These are phyloP conservation scores for Termitomyces sp. DNA, from an alignment of 768 basidiomycete genomes.

Conservation along the genomic window DNA sequence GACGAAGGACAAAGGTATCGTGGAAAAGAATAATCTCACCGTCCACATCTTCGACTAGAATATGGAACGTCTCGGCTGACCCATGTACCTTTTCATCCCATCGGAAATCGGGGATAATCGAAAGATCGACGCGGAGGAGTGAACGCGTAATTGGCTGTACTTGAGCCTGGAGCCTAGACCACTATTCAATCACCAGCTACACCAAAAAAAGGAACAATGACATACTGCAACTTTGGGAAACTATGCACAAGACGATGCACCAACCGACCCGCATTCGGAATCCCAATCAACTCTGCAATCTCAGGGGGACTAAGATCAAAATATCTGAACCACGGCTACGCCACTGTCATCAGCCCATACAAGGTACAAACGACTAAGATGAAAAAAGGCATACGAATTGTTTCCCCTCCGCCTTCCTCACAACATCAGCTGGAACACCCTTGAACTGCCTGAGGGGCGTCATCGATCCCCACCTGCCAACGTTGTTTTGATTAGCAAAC, in stretches of 20 bases:
- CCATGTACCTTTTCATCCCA: slow-evolving; percentile 98
- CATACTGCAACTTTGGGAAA: slow-evolving; percentile 91
- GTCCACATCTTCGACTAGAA: slow-evolving; percentile 95
- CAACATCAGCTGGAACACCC: slow-evolving; percentile 78
- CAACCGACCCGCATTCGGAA: slow-evolving; percentile 88
- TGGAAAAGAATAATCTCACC: slow-evolving; percentile 96
- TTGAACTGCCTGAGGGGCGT: slow-evolving; percentile 96
- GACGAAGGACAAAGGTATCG: slow-evolving; percentile 86
- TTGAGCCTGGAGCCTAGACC: slow-evolving; percentile 77
- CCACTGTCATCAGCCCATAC: neutral
- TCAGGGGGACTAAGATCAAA: slow-evolving; percentile 90
- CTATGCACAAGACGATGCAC: slow-evolving; percentile 92
- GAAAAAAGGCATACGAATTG: slow-evolving; percentile 69
- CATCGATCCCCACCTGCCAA: slow-evolving; percentile 91
- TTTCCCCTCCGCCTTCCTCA: slow-evolving; percentile 91
- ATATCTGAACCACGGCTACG: slow-evolving; percentile 59
- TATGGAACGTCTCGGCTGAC: slow-evolving; percentile 82
- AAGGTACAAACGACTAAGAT: neutral
- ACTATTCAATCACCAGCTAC: neutral
- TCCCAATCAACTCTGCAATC: slow-evolving; percentile 91
- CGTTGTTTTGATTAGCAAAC: neutral
- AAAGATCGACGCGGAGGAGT: slow-evolving; percentile 86
- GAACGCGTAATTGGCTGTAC: slow-evolving; percentile 96
- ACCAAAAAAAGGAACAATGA: slow-evolving; percentile 2
- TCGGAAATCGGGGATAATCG: slow-evolving; percentile 95